Evolutionary conservation across 176 grass and related monocot species (phyloP), one percentile per base, ranked within the genome.

Genomic region (Eragrostis curvula): DNA sequence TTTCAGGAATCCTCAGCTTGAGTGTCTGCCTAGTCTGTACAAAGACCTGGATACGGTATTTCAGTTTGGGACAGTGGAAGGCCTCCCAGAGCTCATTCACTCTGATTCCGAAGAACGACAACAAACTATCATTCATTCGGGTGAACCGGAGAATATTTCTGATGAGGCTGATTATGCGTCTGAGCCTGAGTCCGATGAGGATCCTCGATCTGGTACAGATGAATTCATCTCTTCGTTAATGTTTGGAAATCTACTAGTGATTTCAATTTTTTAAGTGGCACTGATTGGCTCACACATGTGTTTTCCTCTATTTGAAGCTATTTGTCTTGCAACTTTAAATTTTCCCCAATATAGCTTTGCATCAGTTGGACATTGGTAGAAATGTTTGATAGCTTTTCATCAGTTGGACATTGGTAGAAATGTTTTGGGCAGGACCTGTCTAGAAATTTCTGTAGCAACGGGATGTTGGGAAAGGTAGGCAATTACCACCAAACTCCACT

Each of bases 1-100:
- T 71, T 45, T 74, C 86, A 92, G 90, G 83, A 88, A 92, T 74
- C 78, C 90, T n/a, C 28, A 71, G 47, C n/a, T 92, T 27, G 32
- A 74, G 74, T 59, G 61, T 42, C 36, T 85, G 40, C 83, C 90
- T 69, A 82, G 70, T 30, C 64, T 92, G 61, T 88, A 78, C 61
- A 68, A 42, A 15, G 90, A 92, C 83, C 79, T 88, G 52, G 43
- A 75, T 15, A 70, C 36, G 79, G 79, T 88, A 23, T 86, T 83
- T 82, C 83, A 15, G 61, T 83, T 88, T 67, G 78, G 68, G 60
- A 79, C 41, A 27, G 25, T 56, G 23, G 48, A 69, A 41, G 77
- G 70, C 18, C 49, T 39, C 21, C 71, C 76, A 16, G 3, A 68
- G 49, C 77, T 61, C 11, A 15, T 81, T 47, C 56, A 16, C 9